Evolutionary conservation across 2,329 filamentous ascomycete species (phyloP).

Genomic region (Pyrenochaeta sp.): DNA sequence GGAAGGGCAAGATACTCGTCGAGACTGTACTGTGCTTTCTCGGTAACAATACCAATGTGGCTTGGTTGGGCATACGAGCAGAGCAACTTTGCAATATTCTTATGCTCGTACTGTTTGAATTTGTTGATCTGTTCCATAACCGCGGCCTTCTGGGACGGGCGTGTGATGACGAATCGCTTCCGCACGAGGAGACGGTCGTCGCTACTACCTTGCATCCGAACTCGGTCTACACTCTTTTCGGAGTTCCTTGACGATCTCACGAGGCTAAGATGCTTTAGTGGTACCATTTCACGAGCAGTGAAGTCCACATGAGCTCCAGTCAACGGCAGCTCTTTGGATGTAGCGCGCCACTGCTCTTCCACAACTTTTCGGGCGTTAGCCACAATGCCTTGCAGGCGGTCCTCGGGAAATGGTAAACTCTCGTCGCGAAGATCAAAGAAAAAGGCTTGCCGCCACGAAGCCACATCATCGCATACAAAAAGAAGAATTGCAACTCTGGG

Average conservation of each 20-base stretch:
- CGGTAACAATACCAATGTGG: constrained; percentile 46
- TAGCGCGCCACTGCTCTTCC: constrained; percentile 52
- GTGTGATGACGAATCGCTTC: constrained; percentile 48
- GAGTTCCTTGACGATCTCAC: constrained; percentile 42
- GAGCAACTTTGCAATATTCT: constrained; percentile 48
- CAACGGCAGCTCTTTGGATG: constrained; percentile 48
- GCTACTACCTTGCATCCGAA: constrained; percentile 44
- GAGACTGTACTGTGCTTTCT: constrained; percentile 46
- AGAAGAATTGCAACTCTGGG: constrained; percentile 49
- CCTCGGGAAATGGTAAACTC: constrained; percentile 49
- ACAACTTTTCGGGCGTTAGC: constrained; percentile 48
- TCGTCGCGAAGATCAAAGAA: constrained; percentile 50
- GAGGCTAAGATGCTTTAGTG: constrained; percentile 43
- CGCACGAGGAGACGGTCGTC: constrained; percentile 47
- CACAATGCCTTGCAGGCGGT: constrained; percentile 49
- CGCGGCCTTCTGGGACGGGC: constrained; percentile 45
- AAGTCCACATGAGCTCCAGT: constrained; percentile 51
- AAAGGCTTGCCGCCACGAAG: constrained; percentile 48
- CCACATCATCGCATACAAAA: constrained; percentile 50
- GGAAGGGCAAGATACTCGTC: constrained; percentile 48
- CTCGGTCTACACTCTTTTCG: constrained; percentile 48
- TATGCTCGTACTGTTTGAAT: constrained; percentile 50
- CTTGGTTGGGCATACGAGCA: constrained; percentile 50
- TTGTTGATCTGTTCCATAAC: constrained; percentile 49
- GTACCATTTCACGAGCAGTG: constrained; percentile 45